Percentiles rank a stretch among this genome's conserved stretches.
These are phyloP conservation scores for Yamadazyma membranifaciens DNA, from an alignment of 1,139 yeast genomes.

Conservation along the genomic window DNA sequence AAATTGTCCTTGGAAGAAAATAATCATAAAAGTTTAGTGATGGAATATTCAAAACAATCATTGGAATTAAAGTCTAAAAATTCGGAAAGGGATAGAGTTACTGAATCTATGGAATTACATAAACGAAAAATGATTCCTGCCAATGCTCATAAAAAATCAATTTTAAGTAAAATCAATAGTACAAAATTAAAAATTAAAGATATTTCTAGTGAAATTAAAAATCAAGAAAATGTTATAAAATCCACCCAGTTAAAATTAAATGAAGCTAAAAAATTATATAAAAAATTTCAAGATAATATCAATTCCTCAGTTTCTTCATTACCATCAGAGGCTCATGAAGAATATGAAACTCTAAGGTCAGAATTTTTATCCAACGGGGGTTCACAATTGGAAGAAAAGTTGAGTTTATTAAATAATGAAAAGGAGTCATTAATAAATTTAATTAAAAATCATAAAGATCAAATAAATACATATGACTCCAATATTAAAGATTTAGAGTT, in stretches of 20 bases:
- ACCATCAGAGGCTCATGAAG: constrained; percentile 51
- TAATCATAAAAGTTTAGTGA: constrained; percentile 29
- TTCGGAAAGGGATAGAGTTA: constrained; percentile 36
- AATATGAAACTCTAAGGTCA: constrained; percentile 62
- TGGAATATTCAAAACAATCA: constrained; percentile 48
- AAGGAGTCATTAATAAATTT: constrained; percentile 40
- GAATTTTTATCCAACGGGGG: constrained; percentile 59
- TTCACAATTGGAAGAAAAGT: constrained; percentile 52
- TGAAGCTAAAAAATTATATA: constrained; percentile 43
- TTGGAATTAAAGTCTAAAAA: constrained; percentile 42
- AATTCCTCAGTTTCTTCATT: constrained; percentile 29
- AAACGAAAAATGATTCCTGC: constrained; percentile 56
- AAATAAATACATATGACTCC: constrained; percentile 38
- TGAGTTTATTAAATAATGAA: constrained; percentile 44
- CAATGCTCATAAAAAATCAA: constrained; percentile 51
- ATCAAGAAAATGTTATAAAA: constrained; percentile 47
- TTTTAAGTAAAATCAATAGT: constrained; percentile 45
- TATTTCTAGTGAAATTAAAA: constrained; percentile 48
- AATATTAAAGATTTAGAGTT: constrained; percentile 37
- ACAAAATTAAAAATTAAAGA: constrained; percentile 54
- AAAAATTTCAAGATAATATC: constrained; percentile 40
- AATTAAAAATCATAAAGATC: constrained; percentile 41
- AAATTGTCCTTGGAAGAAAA: constrained; percentile 23
- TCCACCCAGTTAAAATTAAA: constrained; percentile 47
- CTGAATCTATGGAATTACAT: constrained; percentile 41